These are phyloP conservation scores for Protomyces arabidopsidicola DNA, from an alignment of 1,139 yeast genomes.

Conservation along the genomic window DNA sequence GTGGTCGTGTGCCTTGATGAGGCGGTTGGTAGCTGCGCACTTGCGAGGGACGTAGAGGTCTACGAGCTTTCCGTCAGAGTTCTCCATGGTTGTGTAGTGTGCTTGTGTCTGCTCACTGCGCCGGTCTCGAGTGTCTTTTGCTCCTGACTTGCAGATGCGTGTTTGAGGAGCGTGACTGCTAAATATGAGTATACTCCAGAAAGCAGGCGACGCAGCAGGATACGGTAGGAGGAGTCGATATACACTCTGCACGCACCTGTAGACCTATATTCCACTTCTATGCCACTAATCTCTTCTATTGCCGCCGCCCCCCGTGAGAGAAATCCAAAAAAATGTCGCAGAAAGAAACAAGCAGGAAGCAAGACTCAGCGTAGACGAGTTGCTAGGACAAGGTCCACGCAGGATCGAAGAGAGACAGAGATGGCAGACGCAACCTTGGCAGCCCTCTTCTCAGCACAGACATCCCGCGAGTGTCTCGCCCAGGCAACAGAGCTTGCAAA, in stretches of 20 bases:
- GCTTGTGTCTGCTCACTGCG: neutral
- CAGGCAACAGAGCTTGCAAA: constrained; percentile 23
- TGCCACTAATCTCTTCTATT: neutral
- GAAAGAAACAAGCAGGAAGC: neutral
- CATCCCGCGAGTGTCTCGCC: constrained; percentile 19
- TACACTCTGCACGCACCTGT: too few relatives aligned
- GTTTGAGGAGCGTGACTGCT: too few relatives aligned
- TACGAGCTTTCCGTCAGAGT: constrained; percentile 99
- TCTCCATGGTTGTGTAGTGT: constrained; percentile 73
- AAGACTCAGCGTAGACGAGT: too few relatives aligned
- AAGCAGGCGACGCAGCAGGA: too few relatives aligned
- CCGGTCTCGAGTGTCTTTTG: neutral
- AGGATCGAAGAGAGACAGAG: neutral
- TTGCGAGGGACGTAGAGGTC: constrained; percentile 99
- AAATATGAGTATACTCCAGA: too few relatives aligned
- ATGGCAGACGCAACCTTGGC: constrained; percentile 15
- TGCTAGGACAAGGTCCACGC: neutral
- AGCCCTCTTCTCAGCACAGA: constrained; percentile 21
- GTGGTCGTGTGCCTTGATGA: constrained; percentile 99
- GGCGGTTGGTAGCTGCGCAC: constrained; percentile 97
- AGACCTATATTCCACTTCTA: too few relatives aligned
- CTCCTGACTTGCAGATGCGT: too few relatives aligned
- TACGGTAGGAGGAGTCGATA: too few relatives aligned
- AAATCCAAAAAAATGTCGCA: neutral
- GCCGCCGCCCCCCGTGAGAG: neutral